Evolutionary conservation across 306 rosid species (phyloP), one percentile per base, ranked within the genome.

Genomic region (Elaeagnus macrophylla): DNA sequence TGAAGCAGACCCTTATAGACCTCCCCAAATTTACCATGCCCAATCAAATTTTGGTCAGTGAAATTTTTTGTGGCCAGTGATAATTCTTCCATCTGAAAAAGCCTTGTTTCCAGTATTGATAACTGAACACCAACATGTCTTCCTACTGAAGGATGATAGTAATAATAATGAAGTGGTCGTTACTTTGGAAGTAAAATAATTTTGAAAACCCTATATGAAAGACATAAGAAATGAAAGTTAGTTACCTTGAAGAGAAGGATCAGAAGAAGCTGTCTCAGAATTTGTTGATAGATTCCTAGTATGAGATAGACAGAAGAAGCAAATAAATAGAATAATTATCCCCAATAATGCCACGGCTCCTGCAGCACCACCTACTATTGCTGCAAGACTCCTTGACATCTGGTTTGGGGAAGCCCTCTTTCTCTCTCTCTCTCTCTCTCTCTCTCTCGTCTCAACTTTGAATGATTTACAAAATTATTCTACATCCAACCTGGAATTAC

Each of bases 291-390:
- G 68, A 37, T 76, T 75, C 60, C 79, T 71, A 45, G 51, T 65
- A 69, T 66, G 88, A 62, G 66, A 78, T 6, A 83, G 50, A 50
- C 70, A 83, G 66, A 71, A 83, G 64, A 71, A 72, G 72, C 90
- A 74, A 70, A 83, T 20, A 37, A 85, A 81, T 66, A 81, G 53
- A 62, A 85, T 70, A 62, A 62, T 51, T 54, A 85, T 69, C 72
- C 83, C 89, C 64, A 83, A 88, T 85, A 89, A 81, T 79, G 93
- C 79, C 94, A 81, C 84, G 72, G 84, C 95, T 79, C 94, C 97
- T 73, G 95, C 95, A 85, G 88, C 84, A 71, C 90, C 95, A 81
- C 95, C 95, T 48, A 86, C 20, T 71, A 81, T 66, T 66, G 95
- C 94, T 75, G 95, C 95, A 81, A 77, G 97, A 77, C 69, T 50